Evolutionary conservation across 1,139 yeast species (phyloP).

Genomic region (Pichia sp.): DNA sequence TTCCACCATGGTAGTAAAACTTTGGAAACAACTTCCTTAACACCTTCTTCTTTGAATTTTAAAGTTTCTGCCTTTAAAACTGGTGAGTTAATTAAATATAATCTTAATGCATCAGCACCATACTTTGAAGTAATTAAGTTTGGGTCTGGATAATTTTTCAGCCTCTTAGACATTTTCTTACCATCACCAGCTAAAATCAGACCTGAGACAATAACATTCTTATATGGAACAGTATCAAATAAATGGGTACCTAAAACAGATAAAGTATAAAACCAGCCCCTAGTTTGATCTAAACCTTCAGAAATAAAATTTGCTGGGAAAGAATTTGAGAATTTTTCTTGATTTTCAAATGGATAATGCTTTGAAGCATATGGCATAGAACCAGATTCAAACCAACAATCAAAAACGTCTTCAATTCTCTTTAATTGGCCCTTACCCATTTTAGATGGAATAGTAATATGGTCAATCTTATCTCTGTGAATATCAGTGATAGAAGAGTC

Average conservation of each 20-base stretch:
- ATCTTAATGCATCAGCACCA: conserved; percentile 97
- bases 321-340: conserved; percentile 58
- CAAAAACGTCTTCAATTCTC: conserved; percentile 96
- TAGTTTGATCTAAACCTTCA: conserved; percentile 98
- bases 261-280: conserved; percentile 99
- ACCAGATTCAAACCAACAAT: conserved; percentile 99
- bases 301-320: conserved; percentile 98
- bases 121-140: conserved; percentile 69
- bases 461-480: conserved; percentile 90
- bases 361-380: conserved; percentile 97
- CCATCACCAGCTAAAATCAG: conserved; percentile 97
- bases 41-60: conserved; percentile 98
- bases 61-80: conserved; percentile 94
- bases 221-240: conserved; percentile 86
- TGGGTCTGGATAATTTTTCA: conserved; percentile 98
- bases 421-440: conserved; percentile 80
- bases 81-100: conserved; percentile 94
- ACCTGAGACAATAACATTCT: conserved; percentile 95
- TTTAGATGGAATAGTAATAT: conserved; percentile 89
- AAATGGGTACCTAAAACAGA: conserved; percentile 94
- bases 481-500: conserved; percentile 74
- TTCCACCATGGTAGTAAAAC: conserved; percentile 98
- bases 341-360: conserved; percentile 91
- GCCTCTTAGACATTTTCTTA: conserved; percentile 97
- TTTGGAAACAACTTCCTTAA: conserved; percentile 92